A percentile compares a stretch with the other conserved stretches of the same genome.
phyloP scores from a whole-genome alignment of 1,139 yeast genomes.

The Saccharomyces hybrid region DNA sequence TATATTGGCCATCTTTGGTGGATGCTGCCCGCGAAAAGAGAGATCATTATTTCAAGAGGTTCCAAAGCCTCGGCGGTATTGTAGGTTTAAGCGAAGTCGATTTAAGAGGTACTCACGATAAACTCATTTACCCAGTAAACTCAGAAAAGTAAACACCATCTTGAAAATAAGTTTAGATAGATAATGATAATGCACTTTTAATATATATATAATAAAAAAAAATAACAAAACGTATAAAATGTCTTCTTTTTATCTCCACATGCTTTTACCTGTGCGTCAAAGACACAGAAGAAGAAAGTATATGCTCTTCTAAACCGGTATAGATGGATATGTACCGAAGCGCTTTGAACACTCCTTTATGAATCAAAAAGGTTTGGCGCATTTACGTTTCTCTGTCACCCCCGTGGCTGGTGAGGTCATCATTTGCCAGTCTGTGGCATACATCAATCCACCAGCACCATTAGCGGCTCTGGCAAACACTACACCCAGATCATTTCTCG shows the following conservation, averaged over 20 bases:
- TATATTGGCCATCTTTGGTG: conserved; percentile 71
- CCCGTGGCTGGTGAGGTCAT: conserved; percentile 83
- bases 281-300: background rate
- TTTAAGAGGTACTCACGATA: conserved; percentile 52
- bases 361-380: conserved; percentile 73
- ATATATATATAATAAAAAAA: conserved; percentile 2
- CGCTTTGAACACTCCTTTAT: background rate
- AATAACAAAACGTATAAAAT: background rate
- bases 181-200: conserved; percentile 1
- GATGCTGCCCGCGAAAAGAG: conserved; percentile 52
- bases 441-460: conserved; percentile 75
- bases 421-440: conserved; percentile 92
- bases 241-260: background rate
- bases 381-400: conserved; percentile 68
- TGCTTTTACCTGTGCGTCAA: background rate
- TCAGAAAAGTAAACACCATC: background rate
- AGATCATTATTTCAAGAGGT: conserved; percentile 51
- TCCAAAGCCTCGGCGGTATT: conserved; percentile 54
- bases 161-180: background rate
- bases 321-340: background rate
- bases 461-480: conserved; percentile 69
- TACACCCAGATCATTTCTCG: conserved; percentile 87
- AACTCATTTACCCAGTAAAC: conserved; percentile 36
- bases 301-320: background rate
- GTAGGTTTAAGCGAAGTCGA: conserved; percentile 82